Evolutionary conservation across 257 asterid genomes (phyloP).

Genomic region (Thymus quinquecostatus): DNA sequence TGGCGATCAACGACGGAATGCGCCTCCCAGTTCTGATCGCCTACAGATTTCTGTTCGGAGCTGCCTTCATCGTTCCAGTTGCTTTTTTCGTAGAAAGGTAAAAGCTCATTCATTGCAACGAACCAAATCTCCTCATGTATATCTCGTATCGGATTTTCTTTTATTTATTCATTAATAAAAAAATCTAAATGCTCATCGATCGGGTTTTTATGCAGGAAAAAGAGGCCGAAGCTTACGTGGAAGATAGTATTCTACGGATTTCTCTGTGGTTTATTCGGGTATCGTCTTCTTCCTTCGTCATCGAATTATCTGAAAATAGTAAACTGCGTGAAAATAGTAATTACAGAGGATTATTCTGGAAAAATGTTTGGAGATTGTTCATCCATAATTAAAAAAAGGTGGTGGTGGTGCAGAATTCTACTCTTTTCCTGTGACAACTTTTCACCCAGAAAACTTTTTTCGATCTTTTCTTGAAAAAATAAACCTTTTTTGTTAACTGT

Average conservation of each 20-base stretch:
- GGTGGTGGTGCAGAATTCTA: too few relatives aligned
- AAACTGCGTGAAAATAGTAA: not conserved
- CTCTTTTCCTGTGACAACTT: slow-evolving; percentile 28
- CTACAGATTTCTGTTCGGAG: slow-evolving; percentile 63
- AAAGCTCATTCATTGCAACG: too few relatives aligned
- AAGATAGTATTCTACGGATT: slow-evolving; percentile 44
- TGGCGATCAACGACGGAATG: slow-evolving; percentile 65
- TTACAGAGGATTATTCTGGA: not conserved
- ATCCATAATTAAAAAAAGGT: not conserved
- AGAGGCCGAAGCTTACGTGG: slow-evolving; percentile 60
- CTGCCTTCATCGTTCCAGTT: slow-evolving; percentile 58
- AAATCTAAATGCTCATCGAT: not conserved
- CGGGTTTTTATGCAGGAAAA: slow-evolving; percentile 43
- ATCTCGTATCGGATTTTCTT: not conserved
- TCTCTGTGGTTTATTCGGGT: slow-evolving; percentile 63
- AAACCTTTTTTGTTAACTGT: slow-evolving; percentile 28
- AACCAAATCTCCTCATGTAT: too few relatives aligned
- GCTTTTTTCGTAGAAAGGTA: slow-evolving; percentile 65
- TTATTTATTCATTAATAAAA: not conserved
- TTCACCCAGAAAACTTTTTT: not conserved
- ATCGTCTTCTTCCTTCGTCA: not conserved
- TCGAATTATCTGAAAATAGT: not conserved
- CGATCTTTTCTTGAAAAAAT: too few relatives aligned
- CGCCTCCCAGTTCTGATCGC: slow-evolving; percentile 43
- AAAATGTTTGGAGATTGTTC: not conserved